Percentiles rank a stretch among this genome's conserved stretches.
Evolutionary conservation across 1,139 yeast species (phyloP).

Genomic region (Zygosaccharomyces sapae): DNA sequence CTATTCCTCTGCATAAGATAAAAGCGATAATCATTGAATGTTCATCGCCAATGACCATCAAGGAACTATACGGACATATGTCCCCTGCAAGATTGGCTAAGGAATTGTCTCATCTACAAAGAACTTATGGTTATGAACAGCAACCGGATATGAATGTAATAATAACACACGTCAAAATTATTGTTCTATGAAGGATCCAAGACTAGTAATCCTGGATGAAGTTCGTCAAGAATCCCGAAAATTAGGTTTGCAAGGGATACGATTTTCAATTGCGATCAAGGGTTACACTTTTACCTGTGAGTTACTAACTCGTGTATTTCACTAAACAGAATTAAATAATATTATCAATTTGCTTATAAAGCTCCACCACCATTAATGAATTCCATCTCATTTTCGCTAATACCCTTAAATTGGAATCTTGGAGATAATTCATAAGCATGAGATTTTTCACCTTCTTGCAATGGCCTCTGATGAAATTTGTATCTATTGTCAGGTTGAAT

Average conservation of each 20-base stretch:
- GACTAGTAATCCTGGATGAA: slow-evolving; percentile 46
- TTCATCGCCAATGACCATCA: slow-evolving; percentile 52
- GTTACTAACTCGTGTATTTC: no score
- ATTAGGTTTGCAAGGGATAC: slow-evolving; percentile 16
- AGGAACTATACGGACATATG: slow-evolving; percentile 70
- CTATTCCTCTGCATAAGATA: slow-evolving; percentile 41
- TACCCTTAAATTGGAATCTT: slow-evolving; percentile 61
- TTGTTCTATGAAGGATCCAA: slow-evolving; percentile 45
- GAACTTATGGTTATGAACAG: slow-evolving; percentile 15
- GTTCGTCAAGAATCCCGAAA: slow-evolving; percentile 38
- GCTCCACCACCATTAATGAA: slow-evolving; percentile 78
- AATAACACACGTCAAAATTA: slow-evolving; percentile 72
- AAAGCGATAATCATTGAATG: slow-evolving; percentile 71
- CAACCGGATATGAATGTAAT: slow-evolving; percentile 48
- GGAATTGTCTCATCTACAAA: slow-evolving; percentile 49
- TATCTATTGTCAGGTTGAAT: slow-evolving; percentile 40
- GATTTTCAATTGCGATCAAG: slow-evolving; percentile 30
- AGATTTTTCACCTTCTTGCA: slow-evolving; percentile 37
- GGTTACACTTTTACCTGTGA: slow-evolving; percentile 29
- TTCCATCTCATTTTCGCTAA: slow-evolving; percentile 68
- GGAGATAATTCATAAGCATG: slow-evolving; percentile 64
- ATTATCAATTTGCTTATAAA: slow-evolving; percentile 9
- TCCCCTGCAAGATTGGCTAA: slow-evolving; percentile 60
- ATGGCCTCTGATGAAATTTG: slow-evolving; percentile 38
- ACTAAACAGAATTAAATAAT: neutral